Evolutionary conservation across 140 eudicot genomes (phyloP).

Genomic region (Anethum foeniculum): DNA sequence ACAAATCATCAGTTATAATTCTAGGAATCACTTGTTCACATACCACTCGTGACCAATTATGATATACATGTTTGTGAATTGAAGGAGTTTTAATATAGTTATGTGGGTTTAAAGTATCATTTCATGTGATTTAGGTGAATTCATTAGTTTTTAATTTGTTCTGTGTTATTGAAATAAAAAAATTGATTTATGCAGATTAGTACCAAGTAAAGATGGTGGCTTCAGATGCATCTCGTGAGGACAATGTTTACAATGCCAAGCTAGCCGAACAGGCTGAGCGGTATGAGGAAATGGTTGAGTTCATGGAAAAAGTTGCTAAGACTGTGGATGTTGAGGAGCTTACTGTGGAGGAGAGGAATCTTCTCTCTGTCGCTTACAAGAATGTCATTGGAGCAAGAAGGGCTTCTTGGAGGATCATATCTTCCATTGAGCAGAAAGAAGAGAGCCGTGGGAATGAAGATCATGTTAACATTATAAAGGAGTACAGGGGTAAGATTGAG

Average conservation of each 20-base stretch:
- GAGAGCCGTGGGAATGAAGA: slow-evolving; percentile 70
- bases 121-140: not conserved
- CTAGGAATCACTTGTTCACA: not conserved
- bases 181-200: slow-evolving; percentile 1
- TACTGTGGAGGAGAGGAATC: slow-evolving; percentile 57
- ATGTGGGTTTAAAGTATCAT: not conserved
- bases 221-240: slow-evolving; percentile 36
- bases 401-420: slow-evolving; percentile 67
- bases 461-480: slow-evolving; percentile 42
- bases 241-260: slow-evolving; percentile 55
- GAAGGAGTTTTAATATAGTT: not conserved
- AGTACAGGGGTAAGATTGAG: slow-evolving; percentile 48
- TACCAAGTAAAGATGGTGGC: slow-evolving; percentile 18
- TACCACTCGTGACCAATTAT: not conserved
- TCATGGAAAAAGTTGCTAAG: slow-evolving; percentile 61
- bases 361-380: slow-evolving; percentile 57
- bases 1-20: too few species aligned
- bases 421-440: slow-evolving; percentile 61
- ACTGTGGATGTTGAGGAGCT: slow-evolving; percentile 45
- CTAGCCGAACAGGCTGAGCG: slow-evolving; percentile 62
- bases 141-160: not conserved
- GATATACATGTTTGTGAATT: not conserved
- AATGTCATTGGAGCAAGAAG: slow-evolving; percentile 62
- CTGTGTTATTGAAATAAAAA: not conserved
- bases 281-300: slow-evolving; percentile 62